Percentiles rank a stretch among this genome's conserved stretches.
Evolutionary conservation across 83 land plant genomes (phyloP).

Genomic region (Diphasiastrum complanatum): DNA sequence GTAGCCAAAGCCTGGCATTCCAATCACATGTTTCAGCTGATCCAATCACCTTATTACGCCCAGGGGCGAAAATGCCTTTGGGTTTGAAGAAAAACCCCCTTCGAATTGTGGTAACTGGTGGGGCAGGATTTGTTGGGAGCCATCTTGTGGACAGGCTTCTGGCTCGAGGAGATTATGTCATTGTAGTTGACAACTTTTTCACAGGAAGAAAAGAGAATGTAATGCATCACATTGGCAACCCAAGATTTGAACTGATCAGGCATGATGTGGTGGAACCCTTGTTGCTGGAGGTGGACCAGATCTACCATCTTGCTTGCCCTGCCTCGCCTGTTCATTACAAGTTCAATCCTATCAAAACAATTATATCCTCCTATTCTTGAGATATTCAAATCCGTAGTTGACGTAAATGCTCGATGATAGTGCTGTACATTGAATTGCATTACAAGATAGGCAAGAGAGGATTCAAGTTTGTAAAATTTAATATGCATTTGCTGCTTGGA

Average conservation of each 20-base stretch:
- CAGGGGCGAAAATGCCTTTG: conserved; percentile 65
- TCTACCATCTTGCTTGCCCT: conserved; percentile 98
- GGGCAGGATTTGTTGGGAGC: conserved; percentile 84
- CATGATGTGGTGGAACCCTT: conserved; percentile 97
- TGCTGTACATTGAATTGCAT: too few species aligned
- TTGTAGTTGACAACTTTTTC: conserved; percentile 95
- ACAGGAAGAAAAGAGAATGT: conserved; percentile 98
- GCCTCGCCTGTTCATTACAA: conserved; percentile 98
- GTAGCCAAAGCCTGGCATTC: neutral
- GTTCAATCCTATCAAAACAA: conserved; percentile 94
- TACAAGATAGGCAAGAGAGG: neutral
- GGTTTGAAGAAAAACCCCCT: conserved; percentile 75
- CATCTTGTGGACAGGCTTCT: conserved; percentile 92
- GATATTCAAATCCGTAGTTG: neutral
- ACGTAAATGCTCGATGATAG: too few species aligned
- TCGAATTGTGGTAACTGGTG: conserved; percentile 85
- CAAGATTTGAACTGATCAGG: conserved; percentile 82
- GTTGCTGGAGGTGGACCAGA: conserved; percentile 92
- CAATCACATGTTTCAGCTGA: neutral
- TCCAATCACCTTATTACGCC: neutral
- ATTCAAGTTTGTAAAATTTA: neutral
- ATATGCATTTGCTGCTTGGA: neutral
- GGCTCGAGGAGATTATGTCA: conserved; percentile 74
- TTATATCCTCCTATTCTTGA: conserved; percentile 70
- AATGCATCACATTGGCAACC: conserved; percentile 87